These are phyloP conservation scores for Strigomonas galati DNA, from an alignment of 208 protist species.

Conservation along the genomic window DNA sequence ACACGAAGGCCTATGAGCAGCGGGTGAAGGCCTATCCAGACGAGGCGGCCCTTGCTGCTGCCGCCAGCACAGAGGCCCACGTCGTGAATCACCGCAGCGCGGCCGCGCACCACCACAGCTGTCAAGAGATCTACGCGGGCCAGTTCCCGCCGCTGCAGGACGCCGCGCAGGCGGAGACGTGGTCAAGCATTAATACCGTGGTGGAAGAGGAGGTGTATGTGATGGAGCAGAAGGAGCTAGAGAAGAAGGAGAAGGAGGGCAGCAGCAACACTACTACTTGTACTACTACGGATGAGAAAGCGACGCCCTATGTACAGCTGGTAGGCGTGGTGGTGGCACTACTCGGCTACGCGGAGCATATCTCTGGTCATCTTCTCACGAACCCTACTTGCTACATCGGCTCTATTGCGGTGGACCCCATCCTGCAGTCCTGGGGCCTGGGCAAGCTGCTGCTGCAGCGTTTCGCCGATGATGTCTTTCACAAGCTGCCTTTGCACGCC, in stretches of 20 bases:
- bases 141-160: not conserved
- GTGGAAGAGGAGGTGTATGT: not conserved
- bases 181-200: not conserved
- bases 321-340: conserved; percentile 64
- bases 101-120: not conserved
- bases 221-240: not conserved
- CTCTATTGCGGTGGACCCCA: conserved; percentile 53
- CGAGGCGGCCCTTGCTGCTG: not conserved
- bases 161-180: not conserved
- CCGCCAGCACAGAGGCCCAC: not conserved
- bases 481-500: conserved; percentile 44
- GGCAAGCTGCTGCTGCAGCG: conserved; percentile 47
- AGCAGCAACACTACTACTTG: too few relatives aligned
- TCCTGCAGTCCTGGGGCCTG: conserved; percentile 54
- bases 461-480: conserved; percentile 52
- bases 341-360: conserved; percentile 40
- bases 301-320: conserved; percentile 25
- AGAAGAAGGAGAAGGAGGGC: not conserved
- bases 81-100: not conserved
- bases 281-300: not conserved
- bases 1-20: not conserved
- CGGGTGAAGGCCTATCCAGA: not conserved
- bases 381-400: conserved; percentile 75
- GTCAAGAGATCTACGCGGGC: not conserved
- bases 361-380: conserved; percentile 35